Evolutionary conservation across 1,284 basidiomycete species (phyloP).

Genomic region (Ganoderma resinaceum): DNA sequence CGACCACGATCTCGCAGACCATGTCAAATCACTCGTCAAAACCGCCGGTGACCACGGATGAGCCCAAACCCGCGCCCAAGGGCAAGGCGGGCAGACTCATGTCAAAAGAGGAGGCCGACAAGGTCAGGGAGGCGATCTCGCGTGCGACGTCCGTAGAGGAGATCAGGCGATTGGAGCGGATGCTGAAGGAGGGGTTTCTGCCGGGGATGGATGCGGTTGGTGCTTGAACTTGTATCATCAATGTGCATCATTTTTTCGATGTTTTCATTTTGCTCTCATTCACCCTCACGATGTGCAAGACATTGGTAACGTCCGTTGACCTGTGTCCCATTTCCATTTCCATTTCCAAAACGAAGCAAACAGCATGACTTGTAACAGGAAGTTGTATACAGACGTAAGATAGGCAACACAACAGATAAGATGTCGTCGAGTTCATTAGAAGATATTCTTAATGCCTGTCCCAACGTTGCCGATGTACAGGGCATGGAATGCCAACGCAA

Average conservation of each 20-base stretch:
- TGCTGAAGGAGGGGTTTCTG: constrained; percentile 86
- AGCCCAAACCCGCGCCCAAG: constrained; percentile 69
- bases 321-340: not conserved
- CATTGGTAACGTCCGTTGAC: not conserved
- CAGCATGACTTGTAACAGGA: not conserved
- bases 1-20: constrained; percentile 77
- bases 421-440: constrained; percentile 10
- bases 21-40: constrained; percentile 72
- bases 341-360: constrained; percentile 13
- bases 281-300: constrained; percentile 8
- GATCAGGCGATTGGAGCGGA: constrained; percentile 87
- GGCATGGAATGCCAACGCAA: constrained; percentile 75
- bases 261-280: constrained; percentile 34
- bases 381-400: not conserved
- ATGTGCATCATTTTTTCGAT: constrained; percentile 38
- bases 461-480: constrained; percentile 70
- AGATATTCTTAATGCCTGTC: constrained; percentile 37
- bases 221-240: constrained; percentile 51
- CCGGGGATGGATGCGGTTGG: constrained; percentile 79
- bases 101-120: constrained; percentile 92
- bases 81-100: constrained; percentile 84
- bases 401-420: too few relatives aligned
- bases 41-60: constrained; percentile 66
- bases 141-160: constrained; percentile 92
- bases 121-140: constrained; percentile 90